Evolutionary conservation across 495 filamentous ascomycete species (phyloP).

Genomic region (Penicillium verhagenii): DNA sequence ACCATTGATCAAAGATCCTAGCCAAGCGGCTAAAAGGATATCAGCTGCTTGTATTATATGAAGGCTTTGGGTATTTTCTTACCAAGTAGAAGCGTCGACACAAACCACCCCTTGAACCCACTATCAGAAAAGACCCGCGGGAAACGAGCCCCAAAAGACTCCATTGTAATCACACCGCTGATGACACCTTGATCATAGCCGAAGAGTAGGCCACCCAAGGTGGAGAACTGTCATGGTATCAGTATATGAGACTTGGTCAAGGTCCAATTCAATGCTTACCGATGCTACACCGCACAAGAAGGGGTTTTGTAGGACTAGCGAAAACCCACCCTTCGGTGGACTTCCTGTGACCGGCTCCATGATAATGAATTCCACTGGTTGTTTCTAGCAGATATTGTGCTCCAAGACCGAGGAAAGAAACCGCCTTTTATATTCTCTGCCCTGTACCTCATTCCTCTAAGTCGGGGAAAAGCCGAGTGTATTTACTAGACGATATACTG

Average conservation of each 20-base stretch:
- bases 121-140: slow-evolving; percentile 60
- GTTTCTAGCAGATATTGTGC: too few species aligned
- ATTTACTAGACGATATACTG: neutral
- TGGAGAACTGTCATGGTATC: slow-evolving; percentile 34
- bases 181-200: slow-evolving; percentile 43
- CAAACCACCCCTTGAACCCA: slow-evolving; percentile 73
- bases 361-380: neutral
- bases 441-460: neutral
- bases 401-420: neutral
- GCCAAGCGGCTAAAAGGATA: slow-evolving; percentile 64
- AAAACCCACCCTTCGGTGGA: slow-evolving; percentile 28
- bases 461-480: neutral
- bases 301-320: slow-evolving; percentile 36
- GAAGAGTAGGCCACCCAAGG: slow-evolving; percentile 60
- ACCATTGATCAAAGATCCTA: slow-evolving; percentile 72
- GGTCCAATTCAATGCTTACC: slow-evolving; percentile 16
- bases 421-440: slow-evolving; percentile 4
- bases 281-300: slow-evolving; percentile 43
- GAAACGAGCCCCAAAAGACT: slow-evolving; percentile 53
- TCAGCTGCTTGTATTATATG: neutral
- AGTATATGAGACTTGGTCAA: neutral
- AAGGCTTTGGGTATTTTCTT: neutral
- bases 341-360: slow-evolving; percentile 22
- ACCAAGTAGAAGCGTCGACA: slow-evolving; percentile 77
- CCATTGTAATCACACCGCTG: slow-evolving; percentile 44